phyloP scores from a whole-genome alignment of 371 early-diverging fungal genomes.

The Apophysomyces elegans region DNA sequence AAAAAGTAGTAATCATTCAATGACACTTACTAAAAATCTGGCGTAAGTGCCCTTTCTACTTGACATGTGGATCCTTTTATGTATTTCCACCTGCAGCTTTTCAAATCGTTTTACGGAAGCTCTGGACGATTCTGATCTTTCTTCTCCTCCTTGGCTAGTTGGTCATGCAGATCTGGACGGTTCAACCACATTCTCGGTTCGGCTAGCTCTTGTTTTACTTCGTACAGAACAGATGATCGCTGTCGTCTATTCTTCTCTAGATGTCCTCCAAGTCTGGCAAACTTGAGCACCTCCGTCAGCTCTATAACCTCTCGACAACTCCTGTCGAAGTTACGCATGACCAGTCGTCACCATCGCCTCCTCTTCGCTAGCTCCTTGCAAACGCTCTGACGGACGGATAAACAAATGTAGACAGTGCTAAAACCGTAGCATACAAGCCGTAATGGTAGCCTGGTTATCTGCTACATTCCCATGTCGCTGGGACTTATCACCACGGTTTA shows the following conservation, averaged over 20 bases:
- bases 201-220: not conserved
- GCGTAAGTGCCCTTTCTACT: not conserved
- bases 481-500: not conserved
- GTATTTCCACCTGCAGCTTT: not conserved
- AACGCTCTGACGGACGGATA: no score
- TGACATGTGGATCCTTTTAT: conserved; percentile 3
- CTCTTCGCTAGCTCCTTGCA: no score
- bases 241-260: no score
- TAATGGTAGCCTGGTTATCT: conserved; percentile 1
- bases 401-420: no score
- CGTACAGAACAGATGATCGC: no score
- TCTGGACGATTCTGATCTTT: not conserved
- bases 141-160: not conserved
- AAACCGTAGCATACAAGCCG: not conserved
- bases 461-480: not conserved
- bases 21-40: no score
- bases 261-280: no score
- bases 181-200: not conserved
- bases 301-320: no score
- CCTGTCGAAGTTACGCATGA: no score
- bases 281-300: no score
- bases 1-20: no score
- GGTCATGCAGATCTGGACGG: not conserved
- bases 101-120: not conserved
- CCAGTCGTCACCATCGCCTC: no score